A percentile compares a stretch with the other conserved stretches of the same genome.
These are phyloP conservation scores for Albizia julibrissin DNA, from an alignment of 306 rosid species.

Conservation along the genomic window DNA sequence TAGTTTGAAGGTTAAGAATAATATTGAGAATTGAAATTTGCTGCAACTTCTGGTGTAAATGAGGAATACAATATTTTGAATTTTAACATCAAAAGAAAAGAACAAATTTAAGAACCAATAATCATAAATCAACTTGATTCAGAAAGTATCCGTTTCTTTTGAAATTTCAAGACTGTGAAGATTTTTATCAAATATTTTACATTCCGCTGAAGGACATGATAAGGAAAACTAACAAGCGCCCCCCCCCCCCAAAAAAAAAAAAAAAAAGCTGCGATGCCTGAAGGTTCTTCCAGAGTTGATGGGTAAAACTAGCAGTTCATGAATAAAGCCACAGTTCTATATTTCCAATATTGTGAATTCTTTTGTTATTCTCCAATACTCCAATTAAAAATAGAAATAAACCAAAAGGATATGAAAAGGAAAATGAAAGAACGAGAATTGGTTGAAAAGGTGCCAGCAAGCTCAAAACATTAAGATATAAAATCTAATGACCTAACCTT, in stretches of 20 bases:
- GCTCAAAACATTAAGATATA: neutral
- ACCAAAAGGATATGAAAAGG: neutral
- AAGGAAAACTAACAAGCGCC: no score
- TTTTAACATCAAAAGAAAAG: slow-evolving; percentile 9
- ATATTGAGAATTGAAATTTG: neutral
- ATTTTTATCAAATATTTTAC: neutral
- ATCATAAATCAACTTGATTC: neutral
- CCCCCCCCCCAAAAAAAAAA: no score
- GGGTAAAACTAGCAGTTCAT: neutral
- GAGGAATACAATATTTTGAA: neutral
- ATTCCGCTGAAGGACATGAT: no score
- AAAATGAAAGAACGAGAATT: neutral
- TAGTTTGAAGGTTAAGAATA: slow-evolving; percentile 11
- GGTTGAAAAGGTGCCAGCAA: neutral
- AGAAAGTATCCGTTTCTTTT: neutral
- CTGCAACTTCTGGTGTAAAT: slow-evolving; percentile 3
- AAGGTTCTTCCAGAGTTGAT: neutral
- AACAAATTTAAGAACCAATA: neutral
- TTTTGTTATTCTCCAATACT: neutral
- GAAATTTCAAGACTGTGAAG: neutral
- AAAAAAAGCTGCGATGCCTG: no score
- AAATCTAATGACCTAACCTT: neutral
- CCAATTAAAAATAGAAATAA: neutral
- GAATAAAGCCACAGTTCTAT: neutral
- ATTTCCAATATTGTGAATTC: neutral